Percentiles rank a stretch among this genome's conserved stretches.
These are phyloP conservation scores for Ceratocystis cubensis DNA, from an alignment of 2,329 filamentous ascomycete genomes.

Conservation along the genomic window DNA sequence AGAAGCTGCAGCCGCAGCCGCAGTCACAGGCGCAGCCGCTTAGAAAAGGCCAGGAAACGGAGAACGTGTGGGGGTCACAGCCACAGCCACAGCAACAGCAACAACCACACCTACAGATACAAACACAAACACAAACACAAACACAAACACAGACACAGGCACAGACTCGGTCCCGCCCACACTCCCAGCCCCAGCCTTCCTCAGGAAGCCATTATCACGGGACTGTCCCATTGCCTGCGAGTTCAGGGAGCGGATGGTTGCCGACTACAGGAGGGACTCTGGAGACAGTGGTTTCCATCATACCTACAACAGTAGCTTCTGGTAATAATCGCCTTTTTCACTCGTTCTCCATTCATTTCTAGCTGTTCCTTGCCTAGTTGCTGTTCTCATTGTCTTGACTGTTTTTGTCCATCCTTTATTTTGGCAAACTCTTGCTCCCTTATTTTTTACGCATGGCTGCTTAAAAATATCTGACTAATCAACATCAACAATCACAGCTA, in stretches of 20 bases:
- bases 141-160: neutral
- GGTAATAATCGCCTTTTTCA: neutral
- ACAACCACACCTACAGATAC: too few relatives aligned
- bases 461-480: neutral
- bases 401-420: neutral
- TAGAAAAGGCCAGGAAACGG: neutral
- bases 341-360: neutral
- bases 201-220: too few relatives aligned
- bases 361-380: neutral
- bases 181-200: neutral
- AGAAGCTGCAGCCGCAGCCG: neutral
- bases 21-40: neutral
- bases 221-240: neutral
- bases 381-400: neutral
- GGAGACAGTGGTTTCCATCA: neutral
- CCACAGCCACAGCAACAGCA: neutral
- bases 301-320: neutral
- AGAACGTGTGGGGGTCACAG: neutral
- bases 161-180: neutral
- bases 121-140: neutral
- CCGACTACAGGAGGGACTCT: neutral
- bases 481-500: neutral
- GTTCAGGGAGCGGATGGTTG: neutral
- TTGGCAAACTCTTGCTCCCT: neutral
- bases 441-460: too few relatives aligned